Percentiles rank a stretch among this genome's conserved stretches.
Evolutionary conservation across 768 basidiomycete species (phyloP).

Genomic region (Lanmaoa pseudosensibilis): DNA sequence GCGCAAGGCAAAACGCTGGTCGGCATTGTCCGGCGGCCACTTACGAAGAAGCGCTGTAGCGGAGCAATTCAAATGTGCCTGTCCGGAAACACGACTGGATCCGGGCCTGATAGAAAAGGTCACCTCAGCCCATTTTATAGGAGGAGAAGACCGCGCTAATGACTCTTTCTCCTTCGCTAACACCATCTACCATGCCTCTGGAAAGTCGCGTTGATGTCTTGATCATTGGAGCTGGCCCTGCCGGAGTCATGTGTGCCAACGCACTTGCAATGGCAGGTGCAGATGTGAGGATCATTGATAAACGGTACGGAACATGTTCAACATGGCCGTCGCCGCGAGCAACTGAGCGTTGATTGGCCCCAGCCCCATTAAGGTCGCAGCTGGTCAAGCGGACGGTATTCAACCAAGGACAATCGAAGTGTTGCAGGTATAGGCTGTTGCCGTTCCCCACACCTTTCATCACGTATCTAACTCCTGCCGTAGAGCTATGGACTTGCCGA

Average conservation of each 20-base stretch:
- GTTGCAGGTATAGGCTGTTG: conserved; percentile 38
- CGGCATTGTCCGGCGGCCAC: no score
- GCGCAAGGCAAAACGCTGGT: no score
- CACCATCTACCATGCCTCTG: conserved; percentile 15
- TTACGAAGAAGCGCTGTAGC: no score
- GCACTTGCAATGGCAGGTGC: conserved; percentile 45
- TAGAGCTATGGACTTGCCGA: conserved; percentile 80
- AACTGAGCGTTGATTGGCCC: not conserved
- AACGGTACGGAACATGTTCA: conserved; percentile 33
- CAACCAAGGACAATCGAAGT: conserved; percentile 57
- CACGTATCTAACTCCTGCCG: not conserved
- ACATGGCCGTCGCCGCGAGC: not conserved
- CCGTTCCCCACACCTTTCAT: not conserved
- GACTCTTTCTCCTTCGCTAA: not conserved
- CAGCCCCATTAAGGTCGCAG: conserved; percentile 42
- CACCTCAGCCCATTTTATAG: not conserved
- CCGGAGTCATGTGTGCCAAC: conserved; percentile 69
- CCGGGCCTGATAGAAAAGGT: not conserved
- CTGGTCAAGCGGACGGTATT: conserved; percentile 57
- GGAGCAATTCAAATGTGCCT: no score
- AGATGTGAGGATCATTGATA: conserved; percentile 48
- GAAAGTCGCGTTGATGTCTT: conserved; percentile 45
- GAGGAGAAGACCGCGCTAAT: no score
- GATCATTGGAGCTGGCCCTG: conserved; percentile 50
- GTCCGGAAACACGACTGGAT: no score